Percentiles rank a stretch among this genome's conserved stretches.
Conservation (phyloP, 2,329 filamentous ascomycete species). For the Stagonosporopsis tanaceti region DNA sequence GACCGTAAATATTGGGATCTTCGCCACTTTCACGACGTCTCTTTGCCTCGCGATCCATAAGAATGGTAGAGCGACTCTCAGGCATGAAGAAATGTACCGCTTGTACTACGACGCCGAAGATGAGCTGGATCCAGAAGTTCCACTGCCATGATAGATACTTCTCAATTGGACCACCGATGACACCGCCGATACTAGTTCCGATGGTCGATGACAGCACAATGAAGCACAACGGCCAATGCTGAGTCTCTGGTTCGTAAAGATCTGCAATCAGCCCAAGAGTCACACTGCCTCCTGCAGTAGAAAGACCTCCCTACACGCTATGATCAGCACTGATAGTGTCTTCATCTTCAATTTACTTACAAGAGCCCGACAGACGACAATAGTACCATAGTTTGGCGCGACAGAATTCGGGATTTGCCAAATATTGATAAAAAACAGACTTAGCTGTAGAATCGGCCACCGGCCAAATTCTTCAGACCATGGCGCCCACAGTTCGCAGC, state of each 20-base stretch:
- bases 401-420: slow-evolving; percentile 73
- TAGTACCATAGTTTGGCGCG: slow-evolving; percentile 68
- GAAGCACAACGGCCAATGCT: slow-evolving; percentile 68
- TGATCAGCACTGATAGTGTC: neutral
- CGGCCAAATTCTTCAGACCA: slow-evolving; percentile 79
- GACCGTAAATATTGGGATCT: slow-evolving; percentile 70
- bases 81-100: slow-evolving; percentile 71
- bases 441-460: slow-evolving; percentile 63
- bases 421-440: slow-evolving; percentile 67
- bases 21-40: slow-evolving; percentile 69
- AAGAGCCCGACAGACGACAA: slow-evolving; percentile 66
- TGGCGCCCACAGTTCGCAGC: slow-evolving; percentile 83
- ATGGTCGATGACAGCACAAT: slow-evolving; percentile 61
- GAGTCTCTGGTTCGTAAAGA: slow-evolving; percentile 64
- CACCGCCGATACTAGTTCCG: slow-evolving; percentile 77
- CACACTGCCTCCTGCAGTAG: slow-evolving; percentile 68
- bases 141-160: slow-evolving; percentile 68
- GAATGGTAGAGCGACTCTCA: slow-evolving; percentile 75
- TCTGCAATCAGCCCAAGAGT: slow-evolving; percentile 70
- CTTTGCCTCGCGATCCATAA: slow-evolving; percentile 81
- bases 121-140: slow-evolving; percentile 84
- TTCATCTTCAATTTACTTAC: slow-evolving; percentile 56
- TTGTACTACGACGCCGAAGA: slow-evolving; percentile 75
- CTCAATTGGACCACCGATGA: slow-evolving; percentile 65
- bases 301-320: slow-evolving; percentile 41